Base-by-base conservation (phyloP, 192 early-diverging fungal species). In the Linnemannia elongata region DNA sequence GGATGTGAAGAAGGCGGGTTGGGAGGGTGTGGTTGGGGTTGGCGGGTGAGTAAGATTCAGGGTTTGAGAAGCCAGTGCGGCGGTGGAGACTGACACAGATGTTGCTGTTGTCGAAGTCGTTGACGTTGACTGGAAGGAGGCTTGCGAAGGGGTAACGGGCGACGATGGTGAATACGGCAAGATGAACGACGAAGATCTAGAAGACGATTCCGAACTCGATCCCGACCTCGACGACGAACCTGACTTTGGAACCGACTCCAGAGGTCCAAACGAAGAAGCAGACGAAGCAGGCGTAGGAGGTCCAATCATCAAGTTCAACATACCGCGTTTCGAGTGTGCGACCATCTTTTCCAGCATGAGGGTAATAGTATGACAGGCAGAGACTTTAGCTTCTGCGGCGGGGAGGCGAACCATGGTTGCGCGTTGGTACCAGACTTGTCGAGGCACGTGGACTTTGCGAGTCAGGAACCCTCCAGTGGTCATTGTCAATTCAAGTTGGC, bases 401-500 rank as follows among this genome's bases (percentile, higher is more conserved):
- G 82, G 63, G 0, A 90, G 57, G 8, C 87, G 83, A 0, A 85
- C 77, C 69, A 75, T 18, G 10, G 78, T 47, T 6, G 60, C 60
- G 55, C 74, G 72, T 55, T 90, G 89, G 30, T 81, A 81, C 89
- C 89, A 90, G 36, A 88, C 71, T 55, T 81, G 22, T 6, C 57
- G 72, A n/a, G 89, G 89, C 18, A 90, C 75, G 72, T 76, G 88
- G 38, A 90, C 71, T 54, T 82, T 84, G 17, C 55, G 69, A 24
- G 86, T 88, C 22, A 90, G 60, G 73, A 88, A 90, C 22, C 89
- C 89, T 7, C 89, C 89, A 4, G 60, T 76, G 8, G 87, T 86
- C 89, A 90, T 90, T 42, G 89, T 90, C 69, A 85, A 83, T 45
- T 88, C 86, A 30, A 90, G 47, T 30, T 80, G 57, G n/a, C 74